Evolutionary conservation across 2,329 filamentous ascomycete genomes (phyloP).

Genomic region (Clonostachys solani): DNA sequence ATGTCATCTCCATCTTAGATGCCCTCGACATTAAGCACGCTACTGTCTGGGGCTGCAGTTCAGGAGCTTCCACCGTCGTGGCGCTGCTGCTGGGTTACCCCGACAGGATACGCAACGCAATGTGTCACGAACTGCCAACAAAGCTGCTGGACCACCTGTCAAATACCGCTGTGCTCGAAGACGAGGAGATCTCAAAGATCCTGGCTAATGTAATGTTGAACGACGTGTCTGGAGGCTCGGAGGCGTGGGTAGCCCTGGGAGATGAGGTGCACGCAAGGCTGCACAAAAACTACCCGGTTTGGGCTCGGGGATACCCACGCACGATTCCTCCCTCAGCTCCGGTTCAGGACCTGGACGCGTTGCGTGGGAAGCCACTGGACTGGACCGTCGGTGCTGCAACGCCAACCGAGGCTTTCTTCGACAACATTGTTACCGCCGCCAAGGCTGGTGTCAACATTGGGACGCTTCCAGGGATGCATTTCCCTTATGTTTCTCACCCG

Average conservation of each 20-base stretch:
- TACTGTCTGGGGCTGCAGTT: background rate
- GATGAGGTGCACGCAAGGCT: constrained; percentile 1
- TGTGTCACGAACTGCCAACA: constrained; percentile 1
- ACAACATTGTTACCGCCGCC: background rate
- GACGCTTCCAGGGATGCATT: background rate
- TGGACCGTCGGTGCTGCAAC: background rate
- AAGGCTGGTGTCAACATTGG: background rate
- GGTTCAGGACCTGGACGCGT: background rate
- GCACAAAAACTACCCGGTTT: background rate
- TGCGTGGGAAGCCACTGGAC: background rate
- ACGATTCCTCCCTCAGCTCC: background rate
- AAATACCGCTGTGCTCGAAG: background rate
- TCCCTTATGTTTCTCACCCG: background rate
- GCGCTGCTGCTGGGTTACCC: background rate
- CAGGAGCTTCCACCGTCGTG: background rate
- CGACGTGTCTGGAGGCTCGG: background rate
- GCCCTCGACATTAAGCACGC: background rate
- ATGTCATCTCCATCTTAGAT: background rate
- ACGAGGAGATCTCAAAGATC: background rate
- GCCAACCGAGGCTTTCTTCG: background rate
- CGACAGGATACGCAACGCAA: constrained; percentile 1
- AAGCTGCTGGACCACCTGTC: background rate
- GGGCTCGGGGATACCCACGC: background rate
- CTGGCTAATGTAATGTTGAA: background rate
- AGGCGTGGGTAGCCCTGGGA: background rate